These are phyloP conservation scores for Arachis stenosperma DNA, from an alignment of 306 rosid genomes.

Conservation along the genomic window DNA sequence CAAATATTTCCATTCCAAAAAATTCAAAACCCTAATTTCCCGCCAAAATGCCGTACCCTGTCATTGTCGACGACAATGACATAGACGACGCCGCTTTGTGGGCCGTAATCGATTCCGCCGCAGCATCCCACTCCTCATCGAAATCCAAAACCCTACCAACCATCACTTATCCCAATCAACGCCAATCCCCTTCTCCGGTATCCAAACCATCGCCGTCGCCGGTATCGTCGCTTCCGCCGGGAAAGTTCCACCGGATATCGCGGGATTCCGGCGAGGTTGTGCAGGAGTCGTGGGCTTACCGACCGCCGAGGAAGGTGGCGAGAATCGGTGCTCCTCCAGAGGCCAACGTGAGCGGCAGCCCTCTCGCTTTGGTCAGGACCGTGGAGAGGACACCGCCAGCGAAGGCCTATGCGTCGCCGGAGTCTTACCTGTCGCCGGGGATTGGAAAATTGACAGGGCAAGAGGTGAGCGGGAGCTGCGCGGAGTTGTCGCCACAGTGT, in stretches of 20 bases:
- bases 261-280: constrained; percentile 53
- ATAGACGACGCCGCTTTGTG: constrained; percentile 88
- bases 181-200: constrained; percentile 41
- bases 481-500: constrained; percentile 51
- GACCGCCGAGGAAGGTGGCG: constrained; percentile 67
- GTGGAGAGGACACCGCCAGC: constrained; percentile 54
- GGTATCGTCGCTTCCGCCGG: constrained; percentile 27
- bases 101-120: constrained; percentile 90
- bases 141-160: constrained; percentile 52
- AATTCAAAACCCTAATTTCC: constrained; percentile 10
- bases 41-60: constrained; percentile 53
- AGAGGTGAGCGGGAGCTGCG: constrained; percentile 48
- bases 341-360: constrained; percentile 47
- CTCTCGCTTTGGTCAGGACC: constrained; percentile 59
- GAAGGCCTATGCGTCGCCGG: constrained; percentile 55
- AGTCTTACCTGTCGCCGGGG: constrained; percentile 61
- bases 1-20: not conserved
- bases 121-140: constrained; percentile 65
- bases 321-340: constrained; percentile 48
- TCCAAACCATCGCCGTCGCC: constrained; percentile 55
- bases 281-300: constrained; percentile 69
- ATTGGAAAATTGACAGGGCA: constrained; percentile 39
- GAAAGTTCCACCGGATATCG: constrained; percentile 42
- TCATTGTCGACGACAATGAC: constrained; percentile 72
- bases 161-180: constrained; percentile 44